These are phyloP conservation scores for Dendrocalamus latiflorus DNA, from an alignment of 202 grass and related monocot genomes.

Conservation along the genomic window DNA sequence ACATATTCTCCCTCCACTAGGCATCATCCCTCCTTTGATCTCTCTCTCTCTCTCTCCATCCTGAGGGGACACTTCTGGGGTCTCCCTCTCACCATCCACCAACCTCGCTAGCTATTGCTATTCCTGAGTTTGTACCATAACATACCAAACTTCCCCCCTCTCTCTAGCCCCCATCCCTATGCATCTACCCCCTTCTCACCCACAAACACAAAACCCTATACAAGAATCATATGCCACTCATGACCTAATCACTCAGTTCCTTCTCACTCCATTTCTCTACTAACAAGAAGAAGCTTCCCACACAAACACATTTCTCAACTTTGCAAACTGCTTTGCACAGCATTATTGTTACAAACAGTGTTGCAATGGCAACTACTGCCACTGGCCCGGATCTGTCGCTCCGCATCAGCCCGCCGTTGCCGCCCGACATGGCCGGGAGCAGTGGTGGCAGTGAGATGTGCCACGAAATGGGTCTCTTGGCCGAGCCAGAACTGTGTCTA, in stretches of 20 bases:
- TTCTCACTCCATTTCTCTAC: conserved; percentile 11
- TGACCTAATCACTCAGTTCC: conserved; percentile 77
- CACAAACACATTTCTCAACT: neutral
- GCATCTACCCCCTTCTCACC: conserved; percentile 19
- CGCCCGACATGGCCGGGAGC: conserved; percentile 7
- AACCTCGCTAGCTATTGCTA: conserved; percentile 26
- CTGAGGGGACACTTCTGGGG: neutral
- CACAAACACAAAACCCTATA: conserved; percentile 25
- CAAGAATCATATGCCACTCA: conserved; percentile 77
- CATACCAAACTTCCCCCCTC: conserved; percentile 22
- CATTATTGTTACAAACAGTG: neutral
- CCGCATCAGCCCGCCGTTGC: conserved; percentile 62
- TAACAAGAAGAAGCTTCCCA: conserved; percentile 18
- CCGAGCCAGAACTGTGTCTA: conserved; percentile 40
- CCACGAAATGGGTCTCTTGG: conserved; percentile 25
- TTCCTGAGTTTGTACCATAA: conserved; percentile 9
- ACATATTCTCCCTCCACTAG: conserved; percentile 11
- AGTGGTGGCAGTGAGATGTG: conserved; percentile 8
- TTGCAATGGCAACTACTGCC: conserved; percentile 28
- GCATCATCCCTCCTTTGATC: too few species aligned
- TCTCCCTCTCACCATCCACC: neutral
- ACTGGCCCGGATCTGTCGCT: conserved; percentile 60
- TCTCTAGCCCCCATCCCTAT: conserved; percentile 24
- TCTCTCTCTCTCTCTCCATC: neutral
- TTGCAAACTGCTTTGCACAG: neutral